phyloP scores from a whole-genome alignment of 305 asterid genomes.

The Fraxinus velutina region DNA sequence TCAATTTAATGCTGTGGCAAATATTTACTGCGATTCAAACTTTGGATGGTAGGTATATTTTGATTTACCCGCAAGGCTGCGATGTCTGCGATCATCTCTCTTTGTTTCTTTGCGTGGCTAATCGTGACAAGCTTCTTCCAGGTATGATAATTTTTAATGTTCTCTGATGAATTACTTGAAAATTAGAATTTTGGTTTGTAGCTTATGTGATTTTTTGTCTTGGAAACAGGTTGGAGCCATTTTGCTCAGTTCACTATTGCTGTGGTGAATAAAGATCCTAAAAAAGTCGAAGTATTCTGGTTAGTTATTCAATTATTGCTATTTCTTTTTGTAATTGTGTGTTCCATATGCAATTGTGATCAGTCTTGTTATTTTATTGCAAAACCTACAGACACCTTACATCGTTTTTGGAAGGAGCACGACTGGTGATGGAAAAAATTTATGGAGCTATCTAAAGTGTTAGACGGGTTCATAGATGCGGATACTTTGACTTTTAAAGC shows the following conservation, averaged over 20 bases:
- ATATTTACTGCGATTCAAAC: neutral
- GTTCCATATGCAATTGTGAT: neutral
- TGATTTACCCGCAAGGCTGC: conserved; percentile 55
- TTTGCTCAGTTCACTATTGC: conserved; percentile 94
- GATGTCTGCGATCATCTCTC: conserved; percentile 64
- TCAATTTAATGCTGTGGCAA: neutral
- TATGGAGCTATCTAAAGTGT: conserved; percentile 91
- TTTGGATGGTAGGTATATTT: conserved; percentile 69
- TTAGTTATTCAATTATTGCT: conserved; percentile 17
- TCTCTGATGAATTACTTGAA: neutral
- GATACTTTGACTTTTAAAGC: conserved; percentile 82
- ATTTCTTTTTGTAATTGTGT: neutral
- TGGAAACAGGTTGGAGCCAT: conserved; percentile 86
- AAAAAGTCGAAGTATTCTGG: conserved; percentile 94
- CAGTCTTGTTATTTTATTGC: conserved; percentile 8
- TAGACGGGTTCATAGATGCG: conserved; percentile 84
- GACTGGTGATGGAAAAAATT: conserved; percentile 99
- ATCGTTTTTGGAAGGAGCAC: conserved; percentile 95
- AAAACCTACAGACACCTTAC: conserved; percentile 72
- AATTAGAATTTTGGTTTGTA: conserved; percentile 2
- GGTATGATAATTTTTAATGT: conserved; percentile 41
- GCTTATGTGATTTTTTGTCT: conserved; percentile 11
- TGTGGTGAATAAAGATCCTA: conserved; percentile 94
- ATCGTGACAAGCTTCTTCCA: conserved; percentile 82
- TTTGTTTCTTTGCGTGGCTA: conserved; percentile 85